Evolutionary conservation across 78 protist species (phyloP).

Genomic region (Guillardia theta): DNA sequence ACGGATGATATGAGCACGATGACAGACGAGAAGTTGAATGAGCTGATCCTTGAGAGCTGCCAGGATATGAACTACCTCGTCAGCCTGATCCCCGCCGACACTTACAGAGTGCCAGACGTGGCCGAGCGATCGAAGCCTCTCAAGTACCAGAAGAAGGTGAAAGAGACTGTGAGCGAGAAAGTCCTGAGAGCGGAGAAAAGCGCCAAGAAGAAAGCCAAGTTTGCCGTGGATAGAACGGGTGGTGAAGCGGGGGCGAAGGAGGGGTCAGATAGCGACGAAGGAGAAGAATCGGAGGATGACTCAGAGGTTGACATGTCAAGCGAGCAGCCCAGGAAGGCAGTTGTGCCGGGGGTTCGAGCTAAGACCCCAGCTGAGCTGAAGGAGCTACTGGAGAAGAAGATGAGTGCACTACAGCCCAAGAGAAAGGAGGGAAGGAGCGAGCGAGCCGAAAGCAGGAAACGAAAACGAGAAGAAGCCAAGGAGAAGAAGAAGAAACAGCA

Average conservation of each 20-base stretch:
- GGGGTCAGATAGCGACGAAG: not conserved
- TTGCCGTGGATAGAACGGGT: too few relatives aligned
- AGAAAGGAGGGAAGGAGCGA: not conserved
- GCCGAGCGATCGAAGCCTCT: too few relatives aligned
- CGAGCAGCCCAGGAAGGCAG: not conserved
- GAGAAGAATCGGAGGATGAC: not conserved
- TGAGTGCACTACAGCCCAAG: not conserved
- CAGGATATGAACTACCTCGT: too few relatives aligned
- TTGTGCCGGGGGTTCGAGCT: not conserved
- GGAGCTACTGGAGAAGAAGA: not conserved
- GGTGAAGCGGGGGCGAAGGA: too few relatives aligned
- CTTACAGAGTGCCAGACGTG: too few relatives aligned
- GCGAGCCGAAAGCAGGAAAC: not conserved
- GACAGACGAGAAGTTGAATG: too few relatives aligned
- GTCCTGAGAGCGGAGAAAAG: not conserved
- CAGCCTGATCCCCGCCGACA: too few relatives aligned
- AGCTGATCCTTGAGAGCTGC: too few relatives aligned
- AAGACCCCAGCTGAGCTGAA: not conserved
- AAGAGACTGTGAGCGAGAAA: not conserved
- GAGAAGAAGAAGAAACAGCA: not conserved
- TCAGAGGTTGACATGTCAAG: not conserved
- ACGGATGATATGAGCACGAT: too few relatives aligned
- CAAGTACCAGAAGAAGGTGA: too few relatives aligned
- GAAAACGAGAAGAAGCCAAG: not conserved
- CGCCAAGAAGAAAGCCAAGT: not conserved